phyloP scores from a whole-genome alignment of 257 asterid genomes.

The Pogostemon cablin region DNA sequence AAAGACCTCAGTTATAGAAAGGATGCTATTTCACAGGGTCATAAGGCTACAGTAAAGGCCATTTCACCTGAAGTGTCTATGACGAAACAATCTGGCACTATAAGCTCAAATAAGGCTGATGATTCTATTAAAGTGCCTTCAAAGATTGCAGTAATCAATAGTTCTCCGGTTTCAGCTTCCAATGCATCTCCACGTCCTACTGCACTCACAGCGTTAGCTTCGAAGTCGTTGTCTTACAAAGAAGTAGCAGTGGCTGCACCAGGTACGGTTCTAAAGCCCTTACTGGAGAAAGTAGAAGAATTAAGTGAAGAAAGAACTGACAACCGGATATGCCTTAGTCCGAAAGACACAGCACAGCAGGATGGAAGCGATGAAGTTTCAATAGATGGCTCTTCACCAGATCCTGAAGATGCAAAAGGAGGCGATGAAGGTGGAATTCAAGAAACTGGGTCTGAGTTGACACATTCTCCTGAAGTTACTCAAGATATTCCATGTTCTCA shows the following conservation, averaged over 20 bases:
- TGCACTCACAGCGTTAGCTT: conserved; percentile 68
- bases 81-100: conserved; percentile 47
- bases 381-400: conserved; percentile 47
- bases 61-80: conserved; percentile 49
- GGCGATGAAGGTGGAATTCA: conserved; percentile 48
- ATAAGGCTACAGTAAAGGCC: conserved; percentile 49
- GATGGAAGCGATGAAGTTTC: conserved; percentile 47
- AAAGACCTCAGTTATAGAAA: conserved; percentile 55
- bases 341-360: conserved; percentile 55
- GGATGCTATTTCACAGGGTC: conserved; percentile 60
- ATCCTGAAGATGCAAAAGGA: conserved; percentile 49
- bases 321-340: conserved; percentile 56
- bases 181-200: conserved; percentile 56
- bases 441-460: conserved; percentile 48
- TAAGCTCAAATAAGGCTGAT: conserved; percentile 39
- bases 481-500: conserved; percentile 51
- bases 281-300: conserved; percentile 82
- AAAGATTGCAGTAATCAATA: conserved; percentile 51
- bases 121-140: conserved; percentile 51
- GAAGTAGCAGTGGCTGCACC: conserved; percentile 96
- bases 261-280: conserved; percentile 97
- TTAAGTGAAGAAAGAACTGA: conserved; percentile 64
- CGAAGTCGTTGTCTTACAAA: conserved; percentile 88
- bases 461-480: conserved; percentile 42
- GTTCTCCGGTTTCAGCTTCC: conserved; percentile 48